Evolutionary conservation across 768 basidiomycete species (phyloP).

Genomic region (Suillus variegatus): DNA sequence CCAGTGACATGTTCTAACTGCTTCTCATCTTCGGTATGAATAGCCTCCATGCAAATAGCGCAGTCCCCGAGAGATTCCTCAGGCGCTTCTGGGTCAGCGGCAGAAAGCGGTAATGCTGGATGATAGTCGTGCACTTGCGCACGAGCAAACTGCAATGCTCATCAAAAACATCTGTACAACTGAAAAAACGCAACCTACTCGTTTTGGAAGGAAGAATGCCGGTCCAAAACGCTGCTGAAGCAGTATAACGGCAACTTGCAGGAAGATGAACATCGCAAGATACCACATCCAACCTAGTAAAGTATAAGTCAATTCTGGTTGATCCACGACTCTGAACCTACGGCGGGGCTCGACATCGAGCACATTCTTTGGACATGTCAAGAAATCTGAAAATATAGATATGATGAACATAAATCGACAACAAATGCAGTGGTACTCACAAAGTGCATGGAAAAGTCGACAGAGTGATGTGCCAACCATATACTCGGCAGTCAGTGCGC

Average conservation of each 20-base stretch:
- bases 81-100: conserved; percentile 72
- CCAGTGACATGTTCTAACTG: conserved; percentile 36
- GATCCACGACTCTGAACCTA: conserved; percentile 36
- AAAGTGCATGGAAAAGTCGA: conserved; percentile 69
- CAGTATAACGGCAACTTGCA: conserved; percentile 63
- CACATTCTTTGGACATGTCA: conserved; percentile 84
- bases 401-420: conserved; percentile 3
- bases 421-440: conserved; percentile 46
- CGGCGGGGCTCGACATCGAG: conserved; percentile 76
- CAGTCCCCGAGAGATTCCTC: conserved; percentile 83
- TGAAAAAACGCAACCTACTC: conserved; percentile 42
- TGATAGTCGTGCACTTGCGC: conserved; percentile 82
- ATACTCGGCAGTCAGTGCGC: conserved; percentile 70
- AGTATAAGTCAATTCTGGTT: conserved; percentile 7
- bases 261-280: conserved; percentile 57
- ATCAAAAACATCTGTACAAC: not conserved
- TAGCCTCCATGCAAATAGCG: conserved; percentile 92
- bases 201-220: conserved; percentile 77
- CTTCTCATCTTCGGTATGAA: conserved; percentile 51
- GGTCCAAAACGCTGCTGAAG: conserved; percentile 80
- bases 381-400: conserved; percentile 58
- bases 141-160: conserved; percentile 50
- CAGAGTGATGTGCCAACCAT: conserved; percentile 75
- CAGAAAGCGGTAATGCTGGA: conserved; percentile 58
- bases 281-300: conserved; percentile 63